Evolutionary conservation across 2,329 filamentous ascomycete genomes (phyloP).

Genomic region (Pseudogymnoascus sp.): DNA sequence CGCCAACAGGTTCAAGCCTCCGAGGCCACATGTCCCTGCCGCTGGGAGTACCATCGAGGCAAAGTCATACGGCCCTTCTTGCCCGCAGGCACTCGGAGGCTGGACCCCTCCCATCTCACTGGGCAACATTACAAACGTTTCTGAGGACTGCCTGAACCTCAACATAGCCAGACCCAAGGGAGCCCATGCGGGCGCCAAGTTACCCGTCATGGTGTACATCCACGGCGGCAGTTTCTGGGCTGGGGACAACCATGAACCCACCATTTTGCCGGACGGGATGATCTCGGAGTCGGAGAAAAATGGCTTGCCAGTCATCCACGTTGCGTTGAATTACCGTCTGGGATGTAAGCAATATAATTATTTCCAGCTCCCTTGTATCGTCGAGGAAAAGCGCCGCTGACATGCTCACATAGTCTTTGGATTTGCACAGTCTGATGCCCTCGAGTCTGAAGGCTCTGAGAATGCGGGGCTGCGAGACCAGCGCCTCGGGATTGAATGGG

Average conservation of each 20-base stretch:
- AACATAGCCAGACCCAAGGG: slow-evolving; percentile 49
- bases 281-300: slow-evolving; percentile 38
- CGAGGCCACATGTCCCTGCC: slow-evolving; percentile 28
- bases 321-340: slow-evolving; percentile 48
- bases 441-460: slow-evolving; percentile 42
- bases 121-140: slow-evolving; percentile 32
- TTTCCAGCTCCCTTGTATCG: not conserved
- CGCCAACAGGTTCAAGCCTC: slow-evolving; percentile 38
- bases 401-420: slow-evolving; percentile 53
- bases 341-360: slow-evolving; percentile 14
- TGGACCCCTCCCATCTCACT: slow-evolving; percentile 27
- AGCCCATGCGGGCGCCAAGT: slow-evolving; percentile 41
- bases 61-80: slow-evolving; percentile 35
- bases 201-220: slow-evolving; percentile 62
- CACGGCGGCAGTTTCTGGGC: slow-evolving; percentile 46
- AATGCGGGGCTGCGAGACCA: slow-evolving; percentile 58
- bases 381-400: not conserved
- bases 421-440: slow-evolving; percentile 53
- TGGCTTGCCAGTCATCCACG: slow-evolving; percentile 43
- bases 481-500: slow-evolving; percentile 48
- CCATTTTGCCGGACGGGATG: slow-evolving; percentile 35
- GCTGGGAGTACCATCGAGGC: slow-evolving; percentile 32
- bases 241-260: not conserved
- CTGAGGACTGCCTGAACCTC: slow-evolving; percentile 55
- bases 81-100: slow-evolving; percentile 34